Conservation (phyloP, 768 basidiomycete genomes). For the Kwoniella mangroviensis region DNA sequence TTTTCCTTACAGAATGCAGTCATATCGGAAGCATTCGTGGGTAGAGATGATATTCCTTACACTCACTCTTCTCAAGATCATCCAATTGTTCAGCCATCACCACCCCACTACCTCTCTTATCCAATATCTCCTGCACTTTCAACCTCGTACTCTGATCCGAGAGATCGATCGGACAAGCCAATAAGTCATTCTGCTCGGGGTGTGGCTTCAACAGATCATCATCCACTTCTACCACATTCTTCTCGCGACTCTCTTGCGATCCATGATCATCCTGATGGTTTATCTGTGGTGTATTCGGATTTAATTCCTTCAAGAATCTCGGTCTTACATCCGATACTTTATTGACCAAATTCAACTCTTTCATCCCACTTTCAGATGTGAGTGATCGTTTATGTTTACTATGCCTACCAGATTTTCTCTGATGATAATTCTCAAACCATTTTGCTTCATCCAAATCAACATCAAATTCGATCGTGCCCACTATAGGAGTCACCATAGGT, state of each 20-base stretch:
- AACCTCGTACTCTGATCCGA: constrained; percentile 21
- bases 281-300: constrained; percentile 5
- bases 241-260: constrained; percentile 25
- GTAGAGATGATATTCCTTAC: not conserved
- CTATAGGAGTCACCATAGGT: constrained; percentile 63
- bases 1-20: too few relatives aligned
- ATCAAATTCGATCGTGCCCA: constrained; percentile 84
- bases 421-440: constrained; percentile 76
- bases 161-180: constrained; percentile 51
- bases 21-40: not conserved
- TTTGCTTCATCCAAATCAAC: constrained; percentile 74
- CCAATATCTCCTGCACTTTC: constrained; percentile 35
- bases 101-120: constrained; percentile 54
- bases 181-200: constrained; percentile 22
- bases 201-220: constrained; percentile 10
- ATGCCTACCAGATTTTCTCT: constrained; percentile 16
- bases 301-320: constrained; percentile 35
- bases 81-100: constrained; percentile 56
- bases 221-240: constrained; percentile 7
- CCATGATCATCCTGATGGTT: constrained; percentile 11
- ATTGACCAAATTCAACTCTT: constrained; percentile 35
- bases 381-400: constrained; percentile 24
- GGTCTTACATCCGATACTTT: constrained; percentile 30
- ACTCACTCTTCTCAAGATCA: constrained; percentile 55
- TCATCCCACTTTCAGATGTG: constrained; percentile 26